phyloP scores from a whole-genome alignment of 2,329 filamentous ascomycete genomes.

The Phyllachora maydis region DNA sequence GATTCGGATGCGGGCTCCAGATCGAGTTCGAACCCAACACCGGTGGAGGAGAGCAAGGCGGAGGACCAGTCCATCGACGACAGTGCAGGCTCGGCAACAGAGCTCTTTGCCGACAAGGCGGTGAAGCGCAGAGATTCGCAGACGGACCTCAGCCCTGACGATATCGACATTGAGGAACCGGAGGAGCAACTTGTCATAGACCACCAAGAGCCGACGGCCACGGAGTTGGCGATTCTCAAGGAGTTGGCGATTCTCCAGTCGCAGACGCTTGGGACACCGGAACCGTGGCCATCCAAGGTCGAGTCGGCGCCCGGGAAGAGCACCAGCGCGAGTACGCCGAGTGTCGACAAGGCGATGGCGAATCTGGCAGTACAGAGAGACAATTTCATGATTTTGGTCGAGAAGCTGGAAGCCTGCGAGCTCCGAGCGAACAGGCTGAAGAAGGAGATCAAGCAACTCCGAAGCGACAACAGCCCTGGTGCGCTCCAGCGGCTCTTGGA shows the following conservation, averaged over 20 bases:
- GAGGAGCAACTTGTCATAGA: constrained; percentile 14
- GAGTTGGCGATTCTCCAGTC: constrained; percentile 3
- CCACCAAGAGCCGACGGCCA: constrained; percentile 5
- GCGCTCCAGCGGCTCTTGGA: constrained; percentile 6
- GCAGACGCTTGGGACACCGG: constrained; percentile 1
- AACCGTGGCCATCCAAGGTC: constrained; percentile 1
- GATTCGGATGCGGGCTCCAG: constrained; percentile 1
- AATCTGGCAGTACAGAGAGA: constrained; percentile 11
- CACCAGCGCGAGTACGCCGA: constrained; percentile 1
- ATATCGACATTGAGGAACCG: constrained; percentile 26
- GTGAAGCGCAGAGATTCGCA: constrained; percentile 6
- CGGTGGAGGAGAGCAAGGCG: constrained; percentile 1
- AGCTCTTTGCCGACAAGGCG: constrained; percentile 7
- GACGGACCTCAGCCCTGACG: constrained; percentile 18
- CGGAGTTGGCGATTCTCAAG: too few relatives aligned
- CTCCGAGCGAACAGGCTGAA: constrained; percentile 9
- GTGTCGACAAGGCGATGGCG: constrained; percentile 4
- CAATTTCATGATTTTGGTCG: constrained; percentile 13
- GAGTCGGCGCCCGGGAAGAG: constrained; percentile 1
- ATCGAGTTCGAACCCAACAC: constrained; percentile 1
- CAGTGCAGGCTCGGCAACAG: constrained; percentile 1
- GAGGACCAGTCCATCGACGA: background rate
- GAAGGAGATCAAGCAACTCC: constrained; percentile 11
- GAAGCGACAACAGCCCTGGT: constrained; percentile 5
- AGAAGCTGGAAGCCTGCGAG: constrained; percentile 13